Base-by-base conservation (phyloP, 1,284 basidiomycete genomes). In the Cryptococcus sp. region DNA sequence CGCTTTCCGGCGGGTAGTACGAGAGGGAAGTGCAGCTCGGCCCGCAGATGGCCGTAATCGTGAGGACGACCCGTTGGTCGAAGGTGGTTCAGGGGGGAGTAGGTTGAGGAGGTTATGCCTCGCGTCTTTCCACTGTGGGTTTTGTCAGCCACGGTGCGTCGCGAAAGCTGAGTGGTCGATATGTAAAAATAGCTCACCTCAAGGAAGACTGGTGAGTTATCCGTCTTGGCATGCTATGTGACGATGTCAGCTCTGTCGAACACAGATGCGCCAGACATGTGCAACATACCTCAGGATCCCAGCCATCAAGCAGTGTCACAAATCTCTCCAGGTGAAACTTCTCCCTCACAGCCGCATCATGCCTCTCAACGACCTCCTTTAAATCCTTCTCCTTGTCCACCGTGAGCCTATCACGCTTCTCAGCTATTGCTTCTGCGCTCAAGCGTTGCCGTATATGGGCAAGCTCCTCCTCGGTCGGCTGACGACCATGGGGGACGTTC, bases 241-340 rank as follows among this genome's bases (percentile, higher is more conserved):
- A 37, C n/a, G 4, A 44, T 36, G 33, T 46, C 21, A 21, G 36
- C n/a, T 24, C 4, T 42, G 13, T 16, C n/a, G 7, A 42, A 21
- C 40, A 12, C 13, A n/a, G 8, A 38, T 43, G 9, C 18, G 16
- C 28, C 20, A 13, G 21, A 24, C 28, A 16, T n/a, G 21, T 47
- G n/a, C 1, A 51, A 71, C 82, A 52, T 62, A 88, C 88, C 71
- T 80, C 77, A 2, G 89, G 90, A 72, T 92, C 82, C 73, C 85
- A 94, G 5, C 80, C 73, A 13, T 70, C 80, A 42, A 90, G 77
- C 77, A 93, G 80, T 23, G 82, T 85, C 3, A 84, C 81, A 68
- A 87, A 93, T 56, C 86, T 80, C 63, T 92, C 87, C 75, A 93
- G 80, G 67, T 94, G 91, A 74, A 92, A 94, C 55, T 84, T 80